A percentile compares a stretch with the other conserved stretches of the same genome.
phyloP scores from a whole-genome alignment of 2,329 filamentous ascomycete species.

The Xylariaceae sp. region DNA sequence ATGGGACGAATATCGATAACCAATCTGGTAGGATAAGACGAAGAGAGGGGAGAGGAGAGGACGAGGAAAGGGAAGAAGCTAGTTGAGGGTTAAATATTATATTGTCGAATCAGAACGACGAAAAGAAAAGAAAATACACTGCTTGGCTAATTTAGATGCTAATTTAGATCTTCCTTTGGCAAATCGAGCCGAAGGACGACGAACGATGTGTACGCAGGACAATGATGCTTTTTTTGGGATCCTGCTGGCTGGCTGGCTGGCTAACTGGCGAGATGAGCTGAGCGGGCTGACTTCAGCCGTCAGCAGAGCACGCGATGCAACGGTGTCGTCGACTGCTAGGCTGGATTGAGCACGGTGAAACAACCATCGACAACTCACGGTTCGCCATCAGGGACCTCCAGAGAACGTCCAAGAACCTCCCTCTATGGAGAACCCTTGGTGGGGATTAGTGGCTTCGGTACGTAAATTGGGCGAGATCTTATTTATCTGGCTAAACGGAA shows the following conservation, averaged over 20 bases:
- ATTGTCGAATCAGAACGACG: neutral
- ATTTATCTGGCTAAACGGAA: too few relatives aligned
- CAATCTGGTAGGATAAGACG: neutral
- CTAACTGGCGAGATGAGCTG: constrained; percentile 13
- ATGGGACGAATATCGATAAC: neutral
- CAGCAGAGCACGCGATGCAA: constrained; percentile 21
- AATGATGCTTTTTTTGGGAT: constrained; percentile 11
- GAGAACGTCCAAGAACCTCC: too few relatives aligned
- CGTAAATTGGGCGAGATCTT: too few relatives aligned
- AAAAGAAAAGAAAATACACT: constrained; percentile 13
- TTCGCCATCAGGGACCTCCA: constrained; percentile 16
- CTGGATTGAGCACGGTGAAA: constrained; percentile 24
- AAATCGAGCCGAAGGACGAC: neutral
- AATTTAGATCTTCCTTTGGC: constrained; percentile 21
- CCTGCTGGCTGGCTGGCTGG: too few relatives aligned
- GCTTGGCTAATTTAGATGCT: constrained; percentile 22
- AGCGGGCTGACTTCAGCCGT: constrained; percentile 21
- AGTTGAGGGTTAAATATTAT: neutral
- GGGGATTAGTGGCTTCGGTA: too few relatives aligned
- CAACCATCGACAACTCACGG: constrained; percentile 1
- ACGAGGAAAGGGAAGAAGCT: neutral
- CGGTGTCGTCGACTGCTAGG: constrained; percentile 15
- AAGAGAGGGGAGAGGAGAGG: neutral
- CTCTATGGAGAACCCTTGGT: neutral
- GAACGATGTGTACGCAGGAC: constrained; percentile 6